Evolutionary conservation across 2,329 filamentous ascomycete species (phyloP), one percentile per base, ranked within the genome.

Genomic region (Laburnicola sp.): DNA sequence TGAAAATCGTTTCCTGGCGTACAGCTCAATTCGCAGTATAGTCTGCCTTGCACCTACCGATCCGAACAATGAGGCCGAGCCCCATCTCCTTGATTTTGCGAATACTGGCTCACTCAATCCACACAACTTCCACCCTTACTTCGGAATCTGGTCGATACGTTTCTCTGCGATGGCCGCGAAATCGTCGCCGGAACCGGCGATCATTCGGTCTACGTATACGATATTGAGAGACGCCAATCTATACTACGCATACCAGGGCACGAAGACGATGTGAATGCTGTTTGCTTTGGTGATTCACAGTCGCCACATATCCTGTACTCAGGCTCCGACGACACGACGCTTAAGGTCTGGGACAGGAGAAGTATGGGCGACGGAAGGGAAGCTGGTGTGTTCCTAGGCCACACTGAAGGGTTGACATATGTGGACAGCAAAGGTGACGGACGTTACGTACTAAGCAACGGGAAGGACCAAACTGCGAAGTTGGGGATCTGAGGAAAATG

Each of bases 381-480:
- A 65, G 84, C 84, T 2, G 84, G 84, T 6, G 82, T 84, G 8
- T 86, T 87, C 66, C 72, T 86, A 31, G 84, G 84, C 5, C 84
- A 86, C 61, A 86, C 82, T 0, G 84, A 86, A 69, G 84, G 84
- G 5, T 61, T 87, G 43, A 86, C 84, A 0, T 86, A 86, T 54
- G 83, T 87, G 30, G 84, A 86, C 68, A 93, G 88, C 73, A 93
- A 97, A 80, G 90, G 89, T 35, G 91, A 96, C 64, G 85, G 86
- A 2, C 83, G 93, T 50, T 97, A 97, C 70, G 88, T 97, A 6
- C 82, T 99, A 25, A 92, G 87, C 59, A 99, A 99, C 64, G 90
- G 86, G 55, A 99, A 97, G 69, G 94, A 99, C 68, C 94, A 97
- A 72, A 93, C 87, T 36, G 96, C 96, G 84, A 97, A 97, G 74